Conservation (phyloP, 495 filamentous ascomycete species). For the Elaphomyces granulatus region DNA sequence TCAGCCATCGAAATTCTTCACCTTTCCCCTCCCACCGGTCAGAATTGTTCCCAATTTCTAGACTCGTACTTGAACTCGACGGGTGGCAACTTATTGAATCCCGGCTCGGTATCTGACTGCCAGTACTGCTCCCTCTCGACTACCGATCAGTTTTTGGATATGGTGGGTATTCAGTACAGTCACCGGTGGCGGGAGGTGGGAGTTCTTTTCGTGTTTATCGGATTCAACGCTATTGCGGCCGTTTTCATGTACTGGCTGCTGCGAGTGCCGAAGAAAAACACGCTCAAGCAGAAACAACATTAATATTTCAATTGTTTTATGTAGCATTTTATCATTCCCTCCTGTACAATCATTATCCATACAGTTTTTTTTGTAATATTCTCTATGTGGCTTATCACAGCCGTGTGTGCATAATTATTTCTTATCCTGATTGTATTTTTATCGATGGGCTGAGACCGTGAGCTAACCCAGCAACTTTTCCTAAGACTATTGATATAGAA, state of each 20-base stretch:
- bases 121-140: conserved; percentile 43
- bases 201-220: conserved; percentile 48
- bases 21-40: conserved; percentile 34
- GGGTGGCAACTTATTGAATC: conserved; percentile 43
- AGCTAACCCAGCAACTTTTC: too few relatives aligned
- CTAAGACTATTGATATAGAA: too few relatives aligned
- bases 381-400: too few relatives aligned
- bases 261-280: conserved; percentile 52
- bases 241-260: conserved; percentile 66
- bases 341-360: too few relatives aligned
- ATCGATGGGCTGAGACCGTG: too few relatives aligned
- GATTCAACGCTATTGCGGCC: conserved; percentile 57
- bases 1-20: conserved; percentile 39
- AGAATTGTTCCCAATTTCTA: conserved; percentile 46
- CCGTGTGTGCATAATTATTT: too few relatives aligned
- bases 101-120: conserved; percentile 38
- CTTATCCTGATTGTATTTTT: too few relatives aligned
- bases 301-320: background rate
- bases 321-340: too few relatives aligned
- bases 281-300: conserved; percentile 14
- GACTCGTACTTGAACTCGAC: conserved; percentile 27
- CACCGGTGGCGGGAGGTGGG: conserved; percentile 65
- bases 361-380: too few relatives aligned
- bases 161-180: conserved; percentile 33
- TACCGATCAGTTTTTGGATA: conserved; percentile 48